These are phyloP conservation scores for Sporothrix luriei DNA, from an alignment of 2,329 filamentous ascomycete species.

Conservation along the genomic window DNA sequence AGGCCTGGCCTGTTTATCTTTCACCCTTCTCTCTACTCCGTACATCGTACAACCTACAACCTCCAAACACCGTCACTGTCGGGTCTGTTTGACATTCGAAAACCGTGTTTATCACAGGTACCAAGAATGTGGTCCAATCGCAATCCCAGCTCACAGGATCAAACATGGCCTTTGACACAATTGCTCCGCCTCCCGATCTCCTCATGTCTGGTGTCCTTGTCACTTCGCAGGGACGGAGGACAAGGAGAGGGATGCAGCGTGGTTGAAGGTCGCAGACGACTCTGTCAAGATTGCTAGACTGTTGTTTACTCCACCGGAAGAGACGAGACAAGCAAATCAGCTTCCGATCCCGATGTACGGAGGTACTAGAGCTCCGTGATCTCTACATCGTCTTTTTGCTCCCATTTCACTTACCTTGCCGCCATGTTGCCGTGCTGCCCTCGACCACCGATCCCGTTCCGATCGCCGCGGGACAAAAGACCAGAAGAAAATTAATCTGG, in stretches of 20 bases:
- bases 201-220: background rate
- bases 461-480: background rate
- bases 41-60: too few relatives aligned
- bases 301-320: constrained; percentile 22
- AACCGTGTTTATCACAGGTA: background rate
- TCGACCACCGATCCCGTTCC: constrained; percentile 16
- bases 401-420: background rate
- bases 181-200: background rate
- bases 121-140: constrained; percentile 5
- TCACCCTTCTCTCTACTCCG: background rate
- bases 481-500: background rate
- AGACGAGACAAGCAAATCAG: background rate
- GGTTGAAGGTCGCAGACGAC: background rate
- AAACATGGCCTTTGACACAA: constrained; percentile 3
- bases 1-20: constrained; percentile 5
- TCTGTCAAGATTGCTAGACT: background rate
- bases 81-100: background rate
- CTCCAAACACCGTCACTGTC: background rate
- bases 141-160: background rate
- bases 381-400: background rate
- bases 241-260: background rate
- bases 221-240: background rate
- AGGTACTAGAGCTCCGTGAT: too few relatives aligned
- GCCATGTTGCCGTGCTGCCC: background rate
- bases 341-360: background rate